Conservation (phyloP, 768 basidiomycete species). For the Mycena belliarum region DNA sequence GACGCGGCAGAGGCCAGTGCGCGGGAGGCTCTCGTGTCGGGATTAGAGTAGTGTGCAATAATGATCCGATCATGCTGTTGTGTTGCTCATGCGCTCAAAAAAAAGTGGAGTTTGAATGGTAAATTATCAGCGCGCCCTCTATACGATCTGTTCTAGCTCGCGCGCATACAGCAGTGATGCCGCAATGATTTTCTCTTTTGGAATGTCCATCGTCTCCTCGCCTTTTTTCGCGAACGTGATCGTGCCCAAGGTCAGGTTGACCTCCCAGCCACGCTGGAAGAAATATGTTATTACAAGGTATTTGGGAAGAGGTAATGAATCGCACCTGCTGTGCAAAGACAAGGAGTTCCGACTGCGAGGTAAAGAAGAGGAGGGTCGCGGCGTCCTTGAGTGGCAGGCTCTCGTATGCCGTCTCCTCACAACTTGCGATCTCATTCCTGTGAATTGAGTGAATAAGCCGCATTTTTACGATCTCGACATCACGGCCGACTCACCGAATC, state of each 20-base stretch:
- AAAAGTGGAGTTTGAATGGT: constrained; percentile 5
- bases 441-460: not conserved
- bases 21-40: constrained; percentile 77
- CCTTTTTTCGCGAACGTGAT: constrained; percentile 81
- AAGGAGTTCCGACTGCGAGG: constrained; percentile 74
- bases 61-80: constrained; percentile 15
- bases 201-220: constrained; percentile 84
- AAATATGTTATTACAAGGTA: not conserved
- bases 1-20: constrained; percentile 87
- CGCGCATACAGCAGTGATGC: constrained; percentile 80
- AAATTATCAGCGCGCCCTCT: constrained; percentile 23
- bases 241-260: constrained; percentile 66
- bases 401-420: constrained; percentile 92
- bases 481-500: constrained; percentile 60
- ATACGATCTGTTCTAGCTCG: constrained; percentile 91
- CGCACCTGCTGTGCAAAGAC: constrained; percentile 78
- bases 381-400: constrained; percentile 90
- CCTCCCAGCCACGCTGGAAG: constrained; percentile 78
- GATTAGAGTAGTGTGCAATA: constrained; percentile 39
- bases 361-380: constrained; percentile 89
- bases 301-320: constrained; percentile 13
- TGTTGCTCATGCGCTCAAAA: not conserved
- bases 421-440: constrained; percentile 96
- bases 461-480: not conserved
- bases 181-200: constrained; percentile 79